Conservation (phyloP, 1,284 basidiomycete species). For the Rhodotorula sp. region DNA sequence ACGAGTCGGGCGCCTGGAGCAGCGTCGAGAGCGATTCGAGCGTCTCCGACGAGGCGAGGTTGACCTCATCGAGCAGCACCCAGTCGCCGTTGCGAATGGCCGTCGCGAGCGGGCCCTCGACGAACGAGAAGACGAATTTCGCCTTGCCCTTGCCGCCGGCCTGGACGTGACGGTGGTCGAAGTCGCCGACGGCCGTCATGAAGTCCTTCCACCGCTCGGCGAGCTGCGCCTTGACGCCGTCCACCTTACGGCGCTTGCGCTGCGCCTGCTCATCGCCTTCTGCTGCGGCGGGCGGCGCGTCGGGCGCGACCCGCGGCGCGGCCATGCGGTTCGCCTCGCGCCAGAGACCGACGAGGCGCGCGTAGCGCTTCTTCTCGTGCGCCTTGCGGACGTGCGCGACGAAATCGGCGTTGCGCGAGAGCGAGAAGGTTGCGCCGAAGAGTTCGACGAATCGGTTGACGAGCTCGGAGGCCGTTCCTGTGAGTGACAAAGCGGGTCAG, state of each 20-base stretch:
- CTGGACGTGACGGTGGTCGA: constrained; percentile 76
- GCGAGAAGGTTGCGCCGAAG: constrained; percentile 85
- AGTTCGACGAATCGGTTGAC: constrained; percentile 78
- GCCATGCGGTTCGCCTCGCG: constrained; percentile 59
- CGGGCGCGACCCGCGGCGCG: constrained; percentile 20
- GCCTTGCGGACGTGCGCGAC: constrained; percentile 82
- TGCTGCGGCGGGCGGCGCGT: constrained; percentile 37
- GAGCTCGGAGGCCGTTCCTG: constrained; percentile 69
- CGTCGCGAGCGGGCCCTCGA: constrained; percentile 94
- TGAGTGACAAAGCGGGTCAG: constrained; percentile 52
- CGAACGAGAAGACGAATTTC: constrained; percentile 89
- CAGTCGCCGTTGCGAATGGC: constrained; percentile 88
- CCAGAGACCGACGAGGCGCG: constrained; percentile 79
- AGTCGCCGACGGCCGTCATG: constrained; percentile 69
- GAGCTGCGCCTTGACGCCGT: constrained; percentile 50
- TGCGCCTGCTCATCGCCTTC: constrained; percentile 31
- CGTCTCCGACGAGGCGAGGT: constrained; percentile 90
- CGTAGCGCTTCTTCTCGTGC: constrained; percentile 81
- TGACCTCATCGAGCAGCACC: constrained; percentile 96
- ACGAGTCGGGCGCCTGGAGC: constrained; percentile 79
- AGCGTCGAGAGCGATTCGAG: constrained; percentile 88
- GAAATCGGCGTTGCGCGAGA: constrained; percentile 85
- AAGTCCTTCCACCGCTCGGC: constrained; percentile 67
- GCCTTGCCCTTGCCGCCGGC: constrained; percentile 60
- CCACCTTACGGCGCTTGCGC: constrained; percentile 50